A percentile compares a stretch with the other conserved stretches of the same genome.
Evolutionary conservation across 2,329 filamentous ascomycete species (phyloP).

Genomic region (Plectosphaerella sp.): DNA sequence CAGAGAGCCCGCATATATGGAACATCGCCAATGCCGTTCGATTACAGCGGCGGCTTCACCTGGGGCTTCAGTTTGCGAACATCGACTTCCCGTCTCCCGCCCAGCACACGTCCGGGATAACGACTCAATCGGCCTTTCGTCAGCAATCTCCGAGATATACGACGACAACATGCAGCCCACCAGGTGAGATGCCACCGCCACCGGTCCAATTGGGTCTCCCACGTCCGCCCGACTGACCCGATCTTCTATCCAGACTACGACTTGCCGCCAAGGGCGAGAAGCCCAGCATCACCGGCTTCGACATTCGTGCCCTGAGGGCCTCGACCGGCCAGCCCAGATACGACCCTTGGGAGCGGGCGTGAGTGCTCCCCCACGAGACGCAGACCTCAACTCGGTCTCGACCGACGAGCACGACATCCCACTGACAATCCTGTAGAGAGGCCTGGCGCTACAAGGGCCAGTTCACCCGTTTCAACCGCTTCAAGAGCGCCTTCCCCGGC

Average conservation of each 20-base stretch:
- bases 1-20: neutral
- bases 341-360: constrained; percentile 65
- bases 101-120: constrained; percentile 1
- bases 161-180: constrained; percentile 22
- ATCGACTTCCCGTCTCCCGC: neutral
- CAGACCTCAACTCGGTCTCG: neutral
- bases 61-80: too few relatives aligned
- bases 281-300: constrained; percentile 88
- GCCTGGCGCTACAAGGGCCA: constrained; percentile 89
- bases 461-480: constrained; percentile 85
- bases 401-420: neutral
- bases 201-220: constrained; percentile 4
- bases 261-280: constrained; percentile 46
- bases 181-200: constrained; percentile 12
- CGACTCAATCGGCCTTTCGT: too few relatives aligned
- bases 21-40: neutral
- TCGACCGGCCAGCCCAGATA: constrained; percentile 60
- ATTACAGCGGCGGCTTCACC: neutral
- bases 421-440: constrained; percentile 57
- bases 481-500: constrained; percentile 81
- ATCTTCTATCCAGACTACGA: constrained; percentile 35
- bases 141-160: constrained; percentile 6
- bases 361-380: constrained; percentile 25
- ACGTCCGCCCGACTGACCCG: neutral
- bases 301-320: constrained; percentile 73